A percentile compares a stretch with the other conserved stretches of the same genome.
phyloP scores from a whole-genome alignment of 805 yeast species.

The Sungouiozyma ichnusensis region DNA sequence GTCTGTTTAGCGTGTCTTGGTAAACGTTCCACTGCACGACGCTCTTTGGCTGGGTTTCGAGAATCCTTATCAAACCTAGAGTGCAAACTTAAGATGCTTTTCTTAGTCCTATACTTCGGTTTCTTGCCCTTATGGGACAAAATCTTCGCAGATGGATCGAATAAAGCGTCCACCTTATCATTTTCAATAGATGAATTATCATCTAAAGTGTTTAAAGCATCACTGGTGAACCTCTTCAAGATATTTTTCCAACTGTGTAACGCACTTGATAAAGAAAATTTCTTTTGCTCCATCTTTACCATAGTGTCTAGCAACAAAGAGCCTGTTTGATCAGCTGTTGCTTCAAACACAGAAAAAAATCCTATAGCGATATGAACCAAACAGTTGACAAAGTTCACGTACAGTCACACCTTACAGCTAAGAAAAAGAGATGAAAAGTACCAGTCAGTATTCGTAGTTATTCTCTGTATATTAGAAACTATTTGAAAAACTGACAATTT shows the following conservation, averaged over 20 bases:
- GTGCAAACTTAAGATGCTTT: neutral
- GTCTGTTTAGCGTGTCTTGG: neutral
- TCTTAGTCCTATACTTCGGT: neutral
- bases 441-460: too few species aligned
- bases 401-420: too few species aligned
- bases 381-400: too few species aligned
- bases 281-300: neutral
- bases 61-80: neutral
- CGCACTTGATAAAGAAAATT: slow-evolving; percentile 7
- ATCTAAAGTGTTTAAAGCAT: slow-evolving; percentile 14
- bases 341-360: too few species aligned
- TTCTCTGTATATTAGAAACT: too few species aligned
- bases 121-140: neutral
- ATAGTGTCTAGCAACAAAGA: neutral
- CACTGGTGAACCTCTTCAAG: slow-evolving; percentile 15
- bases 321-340: too few species aligned
- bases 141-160: slow-evolving; percentile 4
- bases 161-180: slow-evolving; percentile 16
- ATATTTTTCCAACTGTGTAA: slow-evolving; percentile 17
- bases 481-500: too few species aligned
- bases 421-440: too few species aligned
- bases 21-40: slow-evolving; percentile 2
- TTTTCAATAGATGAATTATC: slow-evolving; percentile 8
- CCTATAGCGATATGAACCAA: too few species aligned
- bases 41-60: slow-evolving; percentile 4